A percentile compares a stretch with the other conserved stretches of the same genome.
Conservation (phyloP, 2,329 filamentous ascomycete species). For the Madurella fahalii region DNA sequence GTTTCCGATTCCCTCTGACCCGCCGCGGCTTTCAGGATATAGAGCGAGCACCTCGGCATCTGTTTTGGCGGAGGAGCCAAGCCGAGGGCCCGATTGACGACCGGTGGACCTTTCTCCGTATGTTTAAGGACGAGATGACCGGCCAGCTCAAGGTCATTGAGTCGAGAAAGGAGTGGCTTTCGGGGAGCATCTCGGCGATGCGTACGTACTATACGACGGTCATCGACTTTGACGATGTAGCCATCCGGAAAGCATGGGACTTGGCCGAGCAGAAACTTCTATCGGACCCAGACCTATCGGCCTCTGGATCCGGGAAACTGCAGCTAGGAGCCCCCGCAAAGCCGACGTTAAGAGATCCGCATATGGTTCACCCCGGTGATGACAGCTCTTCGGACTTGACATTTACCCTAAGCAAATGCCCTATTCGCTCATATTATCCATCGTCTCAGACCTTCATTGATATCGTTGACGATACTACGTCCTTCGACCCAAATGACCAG, state of each 20-base stretch:
- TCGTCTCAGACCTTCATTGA: slow-evolving; percentile 55
- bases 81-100: slow-evolving; percentile 69
- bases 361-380: slow-evolving; percentile 47
- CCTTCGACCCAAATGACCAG: slow-evolving; percentile 34
- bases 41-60: slow-evolving; percentile 41
- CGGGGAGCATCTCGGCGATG: slow-evolving; percentile 49
- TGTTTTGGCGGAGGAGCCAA: slow-evolving; percentile 63
- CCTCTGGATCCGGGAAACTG: not conserved
- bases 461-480: slow-evolving; percentile 48
- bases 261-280: not conserved
- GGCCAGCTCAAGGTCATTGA: slow-evolving; percentile 61
- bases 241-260: not conserved
- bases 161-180: slow-evolving; percentile 63
- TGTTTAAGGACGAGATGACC: slow-evolving; percentile 57
- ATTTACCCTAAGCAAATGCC: slow-evolving; percentile 51
- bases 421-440: slow-evolving; percentile 52
- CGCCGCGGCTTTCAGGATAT: slow-evolving; percentile 37
- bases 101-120: slow-evolving; percentile 64
- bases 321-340: not conserved
- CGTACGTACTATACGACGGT: slow-evolving; percentile 63
- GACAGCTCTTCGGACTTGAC: slow-evolving; percentile 37
- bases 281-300: not conserved
- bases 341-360: slow-evolving; percentile 33
- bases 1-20: slow-evolving; percentile 57
- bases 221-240: slow-evolving; percentile 39